Evolutionary conservation across 1,284 basidiomycete genomes (phyloP).

Genomic region (Peniophora sp.): DNA sequence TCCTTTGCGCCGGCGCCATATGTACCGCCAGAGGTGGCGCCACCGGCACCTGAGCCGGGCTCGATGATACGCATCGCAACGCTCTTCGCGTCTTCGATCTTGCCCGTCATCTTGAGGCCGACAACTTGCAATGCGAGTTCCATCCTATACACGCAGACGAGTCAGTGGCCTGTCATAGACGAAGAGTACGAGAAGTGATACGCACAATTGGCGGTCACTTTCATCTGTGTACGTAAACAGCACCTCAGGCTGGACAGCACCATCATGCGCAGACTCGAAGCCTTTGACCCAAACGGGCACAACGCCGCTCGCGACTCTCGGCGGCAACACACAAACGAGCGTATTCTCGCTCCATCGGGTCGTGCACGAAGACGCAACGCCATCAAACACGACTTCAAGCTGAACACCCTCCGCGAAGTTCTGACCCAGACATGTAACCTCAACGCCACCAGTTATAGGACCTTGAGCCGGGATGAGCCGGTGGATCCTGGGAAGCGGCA

Average conservation of each 20-base stretch:
- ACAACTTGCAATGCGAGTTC: constrained; percentile 93
- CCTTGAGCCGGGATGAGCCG: constrained; percentile 88
- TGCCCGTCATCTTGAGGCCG: constrained; percentile 93
- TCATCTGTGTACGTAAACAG: constrained; percentile 90
- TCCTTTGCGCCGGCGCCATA: constrained; percentile 48
- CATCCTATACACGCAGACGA: constrained; percentile 49
- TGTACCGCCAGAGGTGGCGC: background rate
- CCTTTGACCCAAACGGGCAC: constrained; percentile 88
- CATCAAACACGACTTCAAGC: constrained; percentile 83
- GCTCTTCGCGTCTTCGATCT: constrained; percentile 87
- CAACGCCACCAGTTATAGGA: constrained; percentile 88
- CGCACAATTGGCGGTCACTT: constrained; percentile 79
- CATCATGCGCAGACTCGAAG: constrained; percentile 50
- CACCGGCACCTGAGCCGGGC: constrained; percentile 17
- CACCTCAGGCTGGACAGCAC: constrained; percentile 29
- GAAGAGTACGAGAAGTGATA: constrained; percentile 15
- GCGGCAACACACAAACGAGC: constrained; percentile 87
- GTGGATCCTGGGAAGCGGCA: constrained; percentile 64
- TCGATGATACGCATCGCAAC: constrained; percentile 83
- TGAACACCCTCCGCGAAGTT: constrained; percentile 73
- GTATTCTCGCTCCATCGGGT: constrained; percentile 93
- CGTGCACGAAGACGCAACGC: constrained; percentile 74
- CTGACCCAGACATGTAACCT: constrained; percentile 89
- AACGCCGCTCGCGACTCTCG: constrained; percentile 73
- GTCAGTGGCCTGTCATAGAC: constrained; percentile 14